Evolutionary conservation across 208 protist genomes (phyloP), one percentile per base, ranked within the genome.

Genomic region (Leishmania lainsoni): DNA sequence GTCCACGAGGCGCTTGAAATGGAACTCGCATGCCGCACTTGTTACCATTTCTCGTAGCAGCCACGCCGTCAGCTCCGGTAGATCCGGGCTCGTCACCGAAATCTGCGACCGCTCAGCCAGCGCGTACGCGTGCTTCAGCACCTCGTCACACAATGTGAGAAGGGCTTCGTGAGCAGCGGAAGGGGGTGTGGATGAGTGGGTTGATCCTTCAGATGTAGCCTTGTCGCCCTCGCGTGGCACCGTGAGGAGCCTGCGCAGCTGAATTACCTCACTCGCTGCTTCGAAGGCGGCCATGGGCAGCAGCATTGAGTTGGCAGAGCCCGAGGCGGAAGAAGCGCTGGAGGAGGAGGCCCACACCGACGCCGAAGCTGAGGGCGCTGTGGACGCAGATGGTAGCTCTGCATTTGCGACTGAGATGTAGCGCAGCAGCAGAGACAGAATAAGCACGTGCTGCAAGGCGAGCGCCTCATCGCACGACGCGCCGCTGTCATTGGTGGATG

Each of bases 51-150:
- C 90, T 17, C 85, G 84, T 81, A 97, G 86, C 83, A 97, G 81
- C 94, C 94, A 97, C 56, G 87, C 80, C 65, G 90, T 91, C 45
- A 97, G 80, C 29, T 87, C 87, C 9, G 75, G 75, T 51, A 97
- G 87, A 42, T 90, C 65, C 52, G 83, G 81, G 74, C 81, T 91
- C 9, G 87, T 78, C 61, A 65, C 74, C 9, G 87, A 76, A 48
- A 93, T 82, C 79, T 86, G 85, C 54, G 79, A 92, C 48, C 73
- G 71, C 78, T 80, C 78, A 5, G 85, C 86, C 65, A 88, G 80
- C 63, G 56, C 73, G 54, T 76, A 82, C 26, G 68, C 82, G 58
- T 82, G 77, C 78, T 61, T 74, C 78, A 82, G 17, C 63, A 86
- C 66, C 4, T 75, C 82, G n/a, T 86, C 73, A 26, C 72, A 86